Percentiles rank a stretch among this genome's conserved stretches.
Conservation (phyloP, 2,329 filamentous ascomycete species). For the Exophiala dermatitidis region DNA sequence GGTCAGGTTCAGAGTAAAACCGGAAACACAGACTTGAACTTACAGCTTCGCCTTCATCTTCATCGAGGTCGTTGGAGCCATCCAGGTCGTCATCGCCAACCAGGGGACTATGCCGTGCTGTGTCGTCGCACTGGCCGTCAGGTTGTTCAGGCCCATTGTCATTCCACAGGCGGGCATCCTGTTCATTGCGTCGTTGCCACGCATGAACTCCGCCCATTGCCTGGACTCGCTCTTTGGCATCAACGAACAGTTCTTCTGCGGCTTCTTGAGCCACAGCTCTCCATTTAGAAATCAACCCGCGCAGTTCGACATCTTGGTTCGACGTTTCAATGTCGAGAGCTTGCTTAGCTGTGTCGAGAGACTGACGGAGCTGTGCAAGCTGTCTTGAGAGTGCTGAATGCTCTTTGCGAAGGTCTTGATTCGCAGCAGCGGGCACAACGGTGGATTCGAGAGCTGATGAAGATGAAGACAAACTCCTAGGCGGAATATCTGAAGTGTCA, state of each 20-base stretch:
- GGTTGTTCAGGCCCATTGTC: conserved; percentile 31
- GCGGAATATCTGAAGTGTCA: background rate
- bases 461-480: conserved; percentile 1
- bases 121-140: conserved; percentile 27
- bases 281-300: conserved; percentile 55
- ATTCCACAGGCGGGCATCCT: conserved; percentile 29
- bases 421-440: conserved; percentile 3
- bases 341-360: conserved; percentile 48
- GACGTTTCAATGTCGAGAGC: conserved; percentile 46
- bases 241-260: conserved; percentile 60
- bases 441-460: conserved; percentile 8
- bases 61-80: conserved; percentile 15
- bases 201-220: conserved; percentile 56
- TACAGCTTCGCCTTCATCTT: conserved; percentile 26
- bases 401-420: conserved; percentile 34
- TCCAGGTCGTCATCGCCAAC: conserved; percentile 26
- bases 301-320: conserved; percentile 48
- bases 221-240: conserved; percentile 53
- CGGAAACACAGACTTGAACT: conserved; percentile 5
- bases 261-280: conserved; percentile 52
- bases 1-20: conserved; percentile 2
- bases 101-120: background rate
- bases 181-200: conserved; percentile 47
- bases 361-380: conserved; percentile 29
- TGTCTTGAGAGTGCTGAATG: conserved; percentile 31